These are phyloP conservation scores for Coemansia sp. DNA, from an alignment of 192 early-diverging fungal species.

Conservation along the genomic window DNA sequence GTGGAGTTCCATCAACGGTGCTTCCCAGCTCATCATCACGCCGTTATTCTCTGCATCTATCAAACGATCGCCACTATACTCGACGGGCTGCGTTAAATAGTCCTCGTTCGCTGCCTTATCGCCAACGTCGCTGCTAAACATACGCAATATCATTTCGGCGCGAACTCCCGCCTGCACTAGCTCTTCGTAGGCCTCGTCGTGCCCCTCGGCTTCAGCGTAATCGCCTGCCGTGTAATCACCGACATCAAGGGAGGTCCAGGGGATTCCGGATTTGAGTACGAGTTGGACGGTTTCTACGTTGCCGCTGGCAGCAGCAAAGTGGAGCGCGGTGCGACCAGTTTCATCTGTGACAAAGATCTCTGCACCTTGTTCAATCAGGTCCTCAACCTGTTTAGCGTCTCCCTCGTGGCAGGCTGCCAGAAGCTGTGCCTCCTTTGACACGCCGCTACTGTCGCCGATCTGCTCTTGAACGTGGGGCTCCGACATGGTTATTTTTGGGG, in stretches of 20 bases:
- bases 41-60: slow-evolving; percentile 87
- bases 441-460: not conserved
- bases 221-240: slow-evolving; percentile 82
- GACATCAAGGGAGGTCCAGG: slow-evolving; percentile 84
- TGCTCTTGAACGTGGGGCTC: slow-evolving; percentile 10
- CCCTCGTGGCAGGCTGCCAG: slow-evolving; percentile 52
- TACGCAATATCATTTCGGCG: slow-evolving; percentile 77
- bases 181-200: slow-evolving; percentile 70
- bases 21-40: slow-evolving; percentile 99
- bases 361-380: slow-evolving; percentile 55
- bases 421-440: slow-evolving; percentile 43
- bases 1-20: slow-evolving; percentile 87
- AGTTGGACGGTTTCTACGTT: slow-evolving; percentile 63
- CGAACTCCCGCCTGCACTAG: slow-evolving; percentile 86
- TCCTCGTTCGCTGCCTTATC: slow-evolving; percentile 71
- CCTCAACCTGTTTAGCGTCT: slow-evolving; percentile 46
- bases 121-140: slow-evolving; percentile 45
- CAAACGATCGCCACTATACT: slow-evolving; percentile 78
- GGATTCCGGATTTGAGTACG: slow-evolving; percentile 67
- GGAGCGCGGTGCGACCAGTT: slow-evolving; percentile 64
- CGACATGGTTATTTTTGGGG: slow-evolving; percentile 8
- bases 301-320: slow-evolving; percentile 72
- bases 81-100: slow-evolving; percentile 77
- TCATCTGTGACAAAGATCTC: slow-evolving; percentile 63
- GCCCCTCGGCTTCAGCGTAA: slow-evolving; percentile 71